Evolutionary conservation across 2,329 filamentous ascomycete species (phyloP), one percentile per base, ranked within the genome.

Genomic region (Fusarium sp.): DNA sequence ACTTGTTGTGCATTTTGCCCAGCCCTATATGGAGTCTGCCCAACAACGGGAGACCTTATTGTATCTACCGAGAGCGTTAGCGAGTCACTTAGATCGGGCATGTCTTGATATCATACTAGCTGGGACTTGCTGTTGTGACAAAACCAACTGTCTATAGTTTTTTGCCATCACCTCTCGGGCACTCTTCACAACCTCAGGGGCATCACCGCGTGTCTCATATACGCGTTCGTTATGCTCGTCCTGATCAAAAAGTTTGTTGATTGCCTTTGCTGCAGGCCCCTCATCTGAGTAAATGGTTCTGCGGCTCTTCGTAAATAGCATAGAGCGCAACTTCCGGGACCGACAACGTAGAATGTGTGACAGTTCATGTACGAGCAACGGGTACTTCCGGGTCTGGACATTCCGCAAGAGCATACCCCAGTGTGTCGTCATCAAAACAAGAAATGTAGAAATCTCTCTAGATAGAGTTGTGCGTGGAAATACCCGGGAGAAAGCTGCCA

Each of bases 231-330:
- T 70, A 6, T 37, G 12, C 19, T 46, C 69, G 26, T 80, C 79
- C 25, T 65, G 55, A 1, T 44, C 31, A 39, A 78, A 79, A 7
- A 77, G 46, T 2, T 57, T 51, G 30, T 65, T 72, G 23, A 79
- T 55, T 8, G 68, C 34, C 5, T 45, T 21, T 25, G 62, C 64
- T n/a, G 51, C 8, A 16, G 57, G 48, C 5, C 65, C 64, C 13
- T 78, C 76, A 6, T 45, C 44, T 21, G 77, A 30, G 3, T 73
- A 71, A 31, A 80, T 65, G 1, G 52, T 50, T 23, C 75, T 72
- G 28, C 77, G 77, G 37, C 72, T 79, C 37, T 73, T 60, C 13
- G 68, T 77, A 45, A 79, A 81, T 2, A 81, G 48, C 41, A 77
- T 64, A 9, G 58, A 54, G 19, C 75, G 71, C 8, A 79, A 46